Conservation (phyloP, 495 filamentous ascomycete species). For the Amphirosellinia nigrospora region DNA sequence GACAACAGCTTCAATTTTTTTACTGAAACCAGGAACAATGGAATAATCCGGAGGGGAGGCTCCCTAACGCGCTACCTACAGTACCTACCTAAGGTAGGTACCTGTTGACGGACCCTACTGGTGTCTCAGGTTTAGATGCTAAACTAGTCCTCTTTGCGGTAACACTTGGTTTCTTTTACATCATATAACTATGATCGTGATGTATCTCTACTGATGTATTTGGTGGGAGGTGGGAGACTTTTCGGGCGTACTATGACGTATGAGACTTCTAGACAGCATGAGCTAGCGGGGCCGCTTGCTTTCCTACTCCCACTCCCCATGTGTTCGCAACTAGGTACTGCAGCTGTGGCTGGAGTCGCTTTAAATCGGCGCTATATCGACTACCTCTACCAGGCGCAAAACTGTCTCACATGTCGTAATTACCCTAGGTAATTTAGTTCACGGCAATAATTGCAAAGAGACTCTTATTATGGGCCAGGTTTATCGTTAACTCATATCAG, state of each 20-base stretch:
- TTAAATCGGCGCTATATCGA: not conserved
- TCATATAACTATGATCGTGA: constrained; percentile 31
- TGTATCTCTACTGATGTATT: constrained; percentile 30
- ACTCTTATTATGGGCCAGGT: not conserved
- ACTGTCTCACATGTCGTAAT: constrained; percentile 7
- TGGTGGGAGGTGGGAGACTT: constrained; percentile 15
- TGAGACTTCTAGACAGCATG: constrained; percentile 12
- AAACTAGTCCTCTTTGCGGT: constrained; percentile 5
- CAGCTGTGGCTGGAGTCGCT: not conserved
- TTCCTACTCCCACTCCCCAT: not conserved
- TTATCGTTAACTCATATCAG: not conserved
- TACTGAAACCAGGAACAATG: constrained; percentile 21
- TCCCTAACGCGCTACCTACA: not conserved
- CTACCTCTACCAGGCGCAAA: not conserved
- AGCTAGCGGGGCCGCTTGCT: not conserved
- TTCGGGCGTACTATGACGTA: constrained; percentile 15
- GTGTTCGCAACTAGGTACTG: too few relatives aligned
- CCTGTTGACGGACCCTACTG: too few relatives aligned
- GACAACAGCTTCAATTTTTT: constrained; percentile 4
- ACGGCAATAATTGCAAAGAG: not conserved
- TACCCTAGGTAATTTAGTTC: not conserved
- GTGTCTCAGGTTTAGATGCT: too few relatives aligned
- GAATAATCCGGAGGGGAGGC: constrained; percentile 17
- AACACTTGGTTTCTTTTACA: not conserved
- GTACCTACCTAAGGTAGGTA: not conserved